These are phyloP conservation scores for Ogataea nonfermentans DNA, from an alignment of 805 yeast species.

Conservation along the genomic window DNA sequence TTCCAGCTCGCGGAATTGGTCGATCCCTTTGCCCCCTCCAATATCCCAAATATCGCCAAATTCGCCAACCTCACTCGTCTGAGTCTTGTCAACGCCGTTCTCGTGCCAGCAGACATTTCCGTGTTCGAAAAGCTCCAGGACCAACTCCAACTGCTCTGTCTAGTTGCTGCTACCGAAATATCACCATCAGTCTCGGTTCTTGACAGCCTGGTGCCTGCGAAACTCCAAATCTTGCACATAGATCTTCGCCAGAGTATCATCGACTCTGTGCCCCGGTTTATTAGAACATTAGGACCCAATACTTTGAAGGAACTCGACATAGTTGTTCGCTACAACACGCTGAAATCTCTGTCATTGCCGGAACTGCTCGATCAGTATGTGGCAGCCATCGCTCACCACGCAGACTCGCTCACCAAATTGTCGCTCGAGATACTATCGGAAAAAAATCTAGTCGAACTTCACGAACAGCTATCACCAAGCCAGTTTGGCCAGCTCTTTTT, in stretches of 20 bases:
- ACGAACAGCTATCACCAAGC: conserved; percentile 16
- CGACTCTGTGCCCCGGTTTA: conserved; percentile 21
- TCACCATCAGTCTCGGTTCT: conserved; percentile 16
- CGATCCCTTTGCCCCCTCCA: conserved; percentile 6
- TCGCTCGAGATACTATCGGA: conserved; percentile 28
- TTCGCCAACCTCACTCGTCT: conserved; percentile 8
- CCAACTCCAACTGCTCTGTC: conserved; percentile 16
- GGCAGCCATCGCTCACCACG: conserved; percentile 15
- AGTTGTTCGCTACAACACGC: conserved; percentile 21
- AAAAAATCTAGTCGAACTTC: conserved; percentile 19
- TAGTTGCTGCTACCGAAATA: conserved; percentile 17
- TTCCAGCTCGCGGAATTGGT: conserved; percentile 17
- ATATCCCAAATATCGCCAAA: conserved; percentile 1
- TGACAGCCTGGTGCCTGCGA: conserved; percentile 10
- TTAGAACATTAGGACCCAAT: conserved; percentile 14
- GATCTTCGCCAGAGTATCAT: conserved; percentile 23
- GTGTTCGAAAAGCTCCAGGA: conserved; percentile 9
- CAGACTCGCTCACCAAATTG: conserved; percentile 20
- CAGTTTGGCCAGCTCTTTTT: conserved; percentile 22
- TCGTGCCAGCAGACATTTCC: conserved; percentile 7
- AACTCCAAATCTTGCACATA: conserved; percentile 16
- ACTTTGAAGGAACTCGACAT: conserved; percentile 26
- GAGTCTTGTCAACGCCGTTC: conserved; percentile 13
- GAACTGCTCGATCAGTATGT: conserved; percentile 21
- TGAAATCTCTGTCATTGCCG: conserved; percentile 16